Evolutionary conservation across 2,329 filamentous ascomycete species (phyloP), one percentile per base, ranked within the genome.

Genomic region (Cadophora sp.): DNA sequence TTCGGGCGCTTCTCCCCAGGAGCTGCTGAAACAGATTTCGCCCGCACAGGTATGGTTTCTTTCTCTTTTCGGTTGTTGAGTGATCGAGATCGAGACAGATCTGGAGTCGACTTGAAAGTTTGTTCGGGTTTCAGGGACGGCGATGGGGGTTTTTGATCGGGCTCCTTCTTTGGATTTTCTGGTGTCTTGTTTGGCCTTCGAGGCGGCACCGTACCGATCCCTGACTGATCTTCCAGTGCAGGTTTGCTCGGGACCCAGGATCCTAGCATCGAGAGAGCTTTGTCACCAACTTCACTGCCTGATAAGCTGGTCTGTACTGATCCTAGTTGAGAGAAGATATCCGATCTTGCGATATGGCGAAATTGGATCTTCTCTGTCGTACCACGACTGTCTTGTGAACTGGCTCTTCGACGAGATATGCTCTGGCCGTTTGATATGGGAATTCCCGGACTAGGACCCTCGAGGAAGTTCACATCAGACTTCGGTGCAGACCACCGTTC

Each of bases 1-100:
- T 3, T 4, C 9, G 16, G 39, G 9, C 20, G 24, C 9, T 61
- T 50, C 14, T 50, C 8, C 7, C 16, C 45, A 45, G 45, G 14
- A n/a, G 22, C 27, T n/a, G 33, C 43, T 1, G 63, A 60, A 2
- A 27, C 27, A 1, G 63, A 65, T 39, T 36, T 60, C 24, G 47
- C 47, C 53, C 47, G 33, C 7, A 27, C 13, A 24, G 43, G 43
- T 8, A 24, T 11, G 9, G n/a, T 20, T 18, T 36, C 30, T 36
- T 47, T 58, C 16, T 58, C 51, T 16, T 58, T 43, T 4, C 24
- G 39, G 20, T 47, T 58, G 18, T 47, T 47, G 9, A 43, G 36
- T 47, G 51, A 45, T 13, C 27, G 51, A n/a, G 62, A 64, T 30
- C 50, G 50, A 58, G 36, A 39, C 9, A 64, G 51, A 36, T 30